Conservation (phyloP, 176 grass and related monocot species). For the Avena eriantha region DNA sequence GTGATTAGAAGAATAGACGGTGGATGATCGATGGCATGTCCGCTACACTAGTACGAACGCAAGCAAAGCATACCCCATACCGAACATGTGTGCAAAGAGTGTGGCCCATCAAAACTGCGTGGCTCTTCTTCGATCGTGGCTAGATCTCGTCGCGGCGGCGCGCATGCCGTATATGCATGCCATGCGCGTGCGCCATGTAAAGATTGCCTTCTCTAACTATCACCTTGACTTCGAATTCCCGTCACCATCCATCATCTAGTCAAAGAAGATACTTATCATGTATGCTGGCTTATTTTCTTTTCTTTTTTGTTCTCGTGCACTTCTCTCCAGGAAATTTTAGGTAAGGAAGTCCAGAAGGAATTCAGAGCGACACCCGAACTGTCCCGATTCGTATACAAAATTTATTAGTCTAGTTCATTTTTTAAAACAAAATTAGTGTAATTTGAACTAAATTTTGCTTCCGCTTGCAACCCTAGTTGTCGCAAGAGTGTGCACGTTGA, state of each 20-base stretch:
- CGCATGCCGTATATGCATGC: neutral
- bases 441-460: too few species aligned
- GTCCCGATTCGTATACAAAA: too few species aligned
- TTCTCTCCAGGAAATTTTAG: neutral
- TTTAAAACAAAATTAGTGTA: too few species aligned
- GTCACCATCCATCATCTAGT: neutral
- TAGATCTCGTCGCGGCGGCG: neutral
- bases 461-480: too few species aligned
- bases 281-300: neutral
- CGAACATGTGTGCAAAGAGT: conserved; percentile 22
- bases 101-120: conserved; percentile 5
- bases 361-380: too few species aligned
- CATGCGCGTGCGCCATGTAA: neutral
- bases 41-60: neutral
- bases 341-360: neutral
- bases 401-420: too few species aligned
- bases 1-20: neutral
- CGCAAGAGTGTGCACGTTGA: too few species aligned
- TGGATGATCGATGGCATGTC: neutral
- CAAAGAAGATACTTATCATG: too few species aligned
- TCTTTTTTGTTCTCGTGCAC: neutral
- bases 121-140: neutral
- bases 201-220: conserved; percentile 3
- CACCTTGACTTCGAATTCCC: neutral
- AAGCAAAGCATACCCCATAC: neutral